Base-by-base conservation (phyloP, 768 basidiomycete genomes). In the Holtermanniella nyarrowii region DNA sequence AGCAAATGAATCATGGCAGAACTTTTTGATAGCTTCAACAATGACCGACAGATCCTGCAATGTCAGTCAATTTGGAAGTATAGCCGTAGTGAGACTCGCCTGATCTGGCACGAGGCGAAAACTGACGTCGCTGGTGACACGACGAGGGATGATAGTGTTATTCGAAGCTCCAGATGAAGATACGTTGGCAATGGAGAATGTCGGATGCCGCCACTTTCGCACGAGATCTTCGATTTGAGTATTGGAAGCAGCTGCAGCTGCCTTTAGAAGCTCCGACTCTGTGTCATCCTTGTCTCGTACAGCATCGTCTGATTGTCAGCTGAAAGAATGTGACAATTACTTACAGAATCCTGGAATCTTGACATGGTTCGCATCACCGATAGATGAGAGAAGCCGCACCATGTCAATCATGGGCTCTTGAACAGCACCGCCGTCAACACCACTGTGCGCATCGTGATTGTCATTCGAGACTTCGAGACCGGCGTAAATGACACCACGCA, bases 91-190 rank as follows among this genome's bases (percentile, higher is more conserved):
- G 20, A 20, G 25, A 42, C 55, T 55, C 40, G 59, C 63, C 46
- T 97, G 93, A 64, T 97, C 88, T 1, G 93, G 93, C 0, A 99
- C 93, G 58, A 96, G 85, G 12, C 93, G 86, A 53, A 97, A 71
- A 3, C 88, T 93, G 4, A 96, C 77, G 56, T 86, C 82, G 1
- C 90, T 81, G n/a, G 79, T 80, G 23, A 93, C 88, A 7, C 76
- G 78, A 1, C 82, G 80, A 0, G 93, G 90, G 42, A 97, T 97
- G 53, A 96, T 82, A 1, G 93, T 93, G 3, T 73, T 69, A 50
- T 71, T 69, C 5, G 49, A 47, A 2, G 60, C 49, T 0, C 86
- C 90, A 1, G 88, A 86, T 11, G 84, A 82, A 41, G 83, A 78
- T 52, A 96, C 79, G 48, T 80, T 84, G 69, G 93, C 88, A 0